Conservation (phyloP, 495 filamentous ascomycete genomes). For the Trichocladium uniseriatum region DNA sequence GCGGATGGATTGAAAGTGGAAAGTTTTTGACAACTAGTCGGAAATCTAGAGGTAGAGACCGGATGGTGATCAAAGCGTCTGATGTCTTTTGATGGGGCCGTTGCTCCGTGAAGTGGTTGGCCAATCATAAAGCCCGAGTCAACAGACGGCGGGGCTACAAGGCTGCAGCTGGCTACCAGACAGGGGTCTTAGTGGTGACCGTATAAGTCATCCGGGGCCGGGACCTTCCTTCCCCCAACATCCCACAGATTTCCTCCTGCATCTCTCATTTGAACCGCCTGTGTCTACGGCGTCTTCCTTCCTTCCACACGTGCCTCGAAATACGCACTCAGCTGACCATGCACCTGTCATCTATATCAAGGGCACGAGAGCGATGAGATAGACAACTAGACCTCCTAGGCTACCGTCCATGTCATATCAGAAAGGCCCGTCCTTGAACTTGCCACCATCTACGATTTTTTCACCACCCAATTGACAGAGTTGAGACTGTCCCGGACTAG, state of each 20-base stretch:
- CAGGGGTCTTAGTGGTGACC: not conserved
- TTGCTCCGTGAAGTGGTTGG: not conserved
- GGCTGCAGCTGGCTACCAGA: not conserved
- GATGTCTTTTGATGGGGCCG: slow-evolving; percentile 6
- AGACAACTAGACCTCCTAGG: too few relatives aligned
- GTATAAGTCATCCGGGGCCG: not conserved
- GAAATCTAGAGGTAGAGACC: slow-evolving; percentile 12
- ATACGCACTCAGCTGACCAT: too few relatives aligned
- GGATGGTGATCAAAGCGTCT: slow-evolving; percentile 6
- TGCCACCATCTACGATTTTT: not conserved
- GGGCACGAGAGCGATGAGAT: too few relatives aligned
- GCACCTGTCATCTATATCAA: too few relatives aligned
- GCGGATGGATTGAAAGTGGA: not conserved
- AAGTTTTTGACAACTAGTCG: slow-evolving; percentile 18
- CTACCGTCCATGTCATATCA: not conserved
- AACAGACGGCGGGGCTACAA: not conserved
- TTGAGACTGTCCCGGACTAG: not conserved
- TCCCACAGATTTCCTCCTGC: not conserved
- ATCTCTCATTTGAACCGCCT: not conserved
- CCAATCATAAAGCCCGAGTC: not conserved
- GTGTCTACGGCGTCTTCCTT: too few relatives aligned
- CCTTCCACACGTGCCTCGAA: too few relatives aligned
- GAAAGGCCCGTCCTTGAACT: too few relatives aligned
- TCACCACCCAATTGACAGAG: not conserved
- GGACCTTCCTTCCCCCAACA: not conserved